These are phyloP conservation scores for Annulohypoxylon maeteangense DNA, from an alignment of 495 filamentous ascomycete genomes.

Conservation along the genomic window DNA sequence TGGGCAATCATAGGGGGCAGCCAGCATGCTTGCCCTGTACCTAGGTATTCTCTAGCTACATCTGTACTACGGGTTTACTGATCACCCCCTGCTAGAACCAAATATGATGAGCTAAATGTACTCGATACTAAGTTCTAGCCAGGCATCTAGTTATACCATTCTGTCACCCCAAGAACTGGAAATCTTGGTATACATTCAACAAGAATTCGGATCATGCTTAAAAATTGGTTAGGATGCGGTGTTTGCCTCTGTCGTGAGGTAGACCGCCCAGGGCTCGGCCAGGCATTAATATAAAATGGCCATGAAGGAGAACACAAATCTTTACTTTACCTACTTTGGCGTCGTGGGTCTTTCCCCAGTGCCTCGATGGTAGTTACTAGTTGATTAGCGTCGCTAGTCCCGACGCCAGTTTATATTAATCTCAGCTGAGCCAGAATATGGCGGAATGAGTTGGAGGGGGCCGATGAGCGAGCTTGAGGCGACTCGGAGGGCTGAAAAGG, in stretches of 20 bases:
- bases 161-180: not conserved
- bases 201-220: not conserved
- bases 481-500: slow-evolving; percentile 14
- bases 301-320: not conserved
- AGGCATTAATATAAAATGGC: not conserved
- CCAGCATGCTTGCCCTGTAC: too few relatives aligned
- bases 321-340: not conserved
- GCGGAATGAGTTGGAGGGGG: not conserved
- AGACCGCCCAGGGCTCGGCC: not conserved
- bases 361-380: slow-evolving; percentile 5
- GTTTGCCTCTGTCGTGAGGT: not conserved
- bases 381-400: slow-evolving; percentile 17
- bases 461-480: not conserved
- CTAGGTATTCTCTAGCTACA: not conserved
- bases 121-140: too few relatives aligned
- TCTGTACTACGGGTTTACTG: not conserved
- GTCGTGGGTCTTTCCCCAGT: slow-evolving; percentile 3
- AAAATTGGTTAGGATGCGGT: not conserved
- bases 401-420: slow-evolving; percentile 7
- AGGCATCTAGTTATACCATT: not conserved
- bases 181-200: not conserved
- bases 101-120: not conserved
- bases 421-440: slow-evolving; percentile 2
- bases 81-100: not conserved
- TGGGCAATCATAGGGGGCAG: not conserved